Conservation (phyloP, 73 alveolate genomes). For the Paramecium bursaria region DNA sequence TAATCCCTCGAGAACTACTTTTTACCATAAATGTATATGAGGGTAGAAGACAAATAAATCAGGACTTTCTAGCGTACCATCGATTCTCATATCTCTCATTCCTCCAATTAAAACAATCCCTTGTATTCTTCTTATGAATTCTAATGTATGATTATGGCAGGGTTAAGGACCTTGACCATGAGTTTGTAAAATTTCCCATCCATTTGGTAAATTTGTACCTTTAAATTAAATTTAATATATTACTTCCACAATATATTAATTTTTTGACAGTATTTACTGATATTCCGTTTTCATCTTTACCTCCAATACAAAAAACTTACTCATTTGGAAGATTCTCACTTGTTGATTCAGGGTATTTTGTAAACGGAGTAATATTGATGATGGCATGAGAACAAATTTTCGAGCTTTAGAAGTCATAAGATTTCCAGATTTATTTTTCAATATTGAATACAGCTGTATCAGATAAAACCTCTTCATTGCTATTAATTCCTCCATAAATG, state of each 20-base stretch:
- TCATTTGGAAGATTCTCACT: slow-evolving; percentile 23
- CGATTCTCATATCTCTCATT: background rate
- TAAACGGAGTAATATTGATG: slow-evolving; percentile 8
- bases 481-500: slow-evolving; percentile 43
- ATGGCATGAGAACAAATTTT: slow-evolving; percentile 47
- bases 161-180: slow-evolving; percentile 22
- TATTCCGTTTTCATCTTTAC: slow-evolving; percentile 19
- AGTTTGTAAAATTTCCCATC: slow-evolving; percentile 41
- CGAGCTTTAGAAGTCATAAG: background rate
- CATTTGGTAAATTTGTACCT: background rate
- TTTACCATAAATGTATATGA: slow-evolving; percentile 12
- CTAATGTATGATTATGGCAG: slow-evolving; percentile 53
- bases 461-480: slow-evolving; percentile 13
- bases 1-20: slow-evolving; percentile 8
- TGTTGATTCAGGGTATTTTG: slow-evolving; percentile 17
- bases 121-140: background rate
- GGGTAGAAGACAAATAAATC: slow-evolving; percentile 20
- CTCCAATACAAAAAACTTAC: slow-evolving; percentile 36
- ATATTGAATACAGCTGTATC: slow-evolving; percentile 40
- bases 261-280: slow-evolving; percentile 16
- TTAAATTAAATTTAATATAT: no score
- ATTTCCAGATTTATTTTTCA: slow-evolving; percentile 45
- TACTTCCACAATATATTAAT: background rate
- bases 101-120: slow-evolving; percentile 47
- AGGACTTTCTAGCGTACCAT: slow-evolving; percentile 33